phyloP scores from a whole-genome alignment of 2,329 filamentous ascomycete genomes.

The Pseudogymnoascus sp. region DNA sequence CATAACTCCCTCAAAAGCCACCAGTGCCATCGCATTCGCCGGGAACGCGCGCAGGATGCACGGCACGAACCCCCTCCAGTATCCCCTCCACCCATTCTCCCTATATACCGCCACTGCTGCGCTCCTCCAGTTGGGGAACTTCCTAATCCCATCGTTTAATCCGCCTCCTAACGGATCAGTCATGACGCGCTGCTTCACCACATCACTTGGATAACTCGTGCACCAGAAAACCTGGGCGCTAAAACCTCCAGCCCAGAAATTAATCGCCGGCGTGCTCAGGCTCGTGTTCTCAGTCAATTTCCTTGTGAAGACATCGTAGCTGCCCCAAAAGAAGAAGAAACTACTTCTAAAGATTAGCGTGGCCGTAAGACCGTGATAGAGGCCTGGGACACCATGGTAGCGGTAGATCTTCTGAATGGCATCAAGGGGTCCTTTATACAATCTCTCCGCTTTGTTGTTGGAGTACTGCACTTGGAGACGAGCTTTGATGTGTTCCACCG shows the following conservation, averaged over 20 bases:
- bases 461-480: slow-evolving; percentile 91
- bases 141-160: slow-evolving; percentile 57
- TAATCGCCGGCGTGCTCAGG: slow-evolving; percentile 70
- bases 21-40: slow-evolving; percentile 86
- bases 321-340: slow-evolving; percentile 99
- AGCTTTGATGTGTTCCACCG: slow-evolving; percentile 92
- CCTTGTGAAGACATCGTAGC: slow-evolving; percentile 76
- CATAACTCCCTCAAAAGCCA: slow-evolving; percentile 92
- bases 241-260: slow-evolving; percentile 95
- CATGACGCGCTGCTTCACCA: slow-evolving; percentile 96
- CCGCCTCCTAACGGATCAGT: slow-evolving; percentile 75
- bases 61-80: slow-evolving; percentile 88
- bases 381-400: slow-evolving; percentile 66
- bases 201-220: slow-evolving; percentile 82
- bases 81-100: slow-evolving; percentile 70
- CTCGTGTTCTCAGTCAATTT: slow-evolving; percentile 57
- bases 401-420: slow-evolving; percentile 62
- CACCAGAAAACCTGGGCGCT: slow-evolving; percentile 94
- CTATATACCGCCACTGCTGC: slow-evolving; percentile 69
- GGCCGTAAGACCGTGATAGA: slow-evolving; percentile 79
- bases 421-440: slow-evolving; percentile 84
- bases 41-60: slow-evolving; percentile 93
- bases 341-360: slow-evolving; percentile 84
- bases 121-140: slow-evolving; percentile 69
- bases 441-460: slow-evolving; percentile 62